These are phyloP conservation scores for Choiromyces venosus DNA, from an alignment of 495 filamentous ascomycete genomes.

Conservation along the genomic window DNA sequence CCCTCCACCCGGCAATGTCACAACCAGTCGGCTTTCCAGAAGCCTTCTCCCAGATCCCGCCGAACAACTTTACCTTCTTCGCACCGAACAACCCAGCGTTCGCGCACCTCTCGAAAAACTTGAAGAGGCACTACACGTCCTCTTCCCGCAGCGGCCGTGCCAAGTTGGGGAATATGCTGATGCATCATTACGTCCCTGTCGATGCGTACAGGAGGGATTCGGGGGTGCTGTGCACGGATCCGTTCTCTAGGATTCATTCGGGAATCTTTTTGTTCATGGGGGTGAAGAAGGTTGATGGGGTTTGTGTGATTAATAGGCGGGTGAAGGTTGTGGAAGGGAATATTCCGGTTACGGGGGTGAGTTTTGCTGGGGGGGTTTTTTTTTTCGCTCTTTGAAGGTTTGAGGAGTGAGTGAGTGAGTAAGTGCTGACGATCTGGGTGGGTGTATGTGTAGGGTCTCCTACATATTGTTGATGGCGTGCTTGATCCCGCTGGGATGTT, in stretches of 20 bases:
- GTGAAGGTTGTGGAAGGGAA: constrained; percentile 26
- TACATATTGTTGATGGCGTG: constrained; percentile 40
- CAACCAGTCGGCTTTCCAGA: constrained; percentile 35
- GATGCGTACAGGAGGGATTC: constrained; percentile 27
- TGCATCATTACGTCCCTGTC: constrained; percentile 41
- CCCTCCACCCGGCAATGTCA: constrained; percentile 27
- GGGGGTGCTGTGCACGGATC: constrained; percentile 27
- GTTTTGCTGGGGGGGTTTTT: too few relatives aligned
- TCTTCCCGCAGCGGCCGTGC: constrained; percentile 35
- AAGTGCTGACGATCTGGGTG: background rate
- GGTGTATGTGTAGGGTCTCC: constrained; percentile 14
- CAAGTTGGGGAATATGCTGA: constrained; percentile 36
- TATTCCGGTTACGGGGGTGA: constrained; percentile 35
- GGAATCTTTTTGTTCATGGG: constrained; percentile 40
- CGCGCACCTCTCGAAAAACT: constrained; percentile 31
- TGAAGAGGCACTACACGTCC: constrained; percentile 24
- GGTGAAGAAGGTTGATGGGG: constrained; percentile 28
- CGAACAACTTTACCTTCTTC: constrained; percentile 39
- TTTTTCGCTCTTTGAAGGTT: background rate
- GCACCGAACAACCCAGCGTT: constrained; percentile 39
- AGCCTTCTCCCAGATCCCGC: constrained; percentile 32
- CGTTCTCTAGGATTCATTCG: constrained; percentile 38
- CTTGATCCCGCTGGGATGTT: constrained; percentile 39
- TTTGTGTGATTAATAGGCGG: constrained; percentile 32
- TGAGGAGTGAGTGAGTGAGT: background rate